These are phyloP conservation scores for Penicillium sp. DNA, from an alignment of 2,329 filamentous ascomycete species.

Conservation along the genomic window DNA sequence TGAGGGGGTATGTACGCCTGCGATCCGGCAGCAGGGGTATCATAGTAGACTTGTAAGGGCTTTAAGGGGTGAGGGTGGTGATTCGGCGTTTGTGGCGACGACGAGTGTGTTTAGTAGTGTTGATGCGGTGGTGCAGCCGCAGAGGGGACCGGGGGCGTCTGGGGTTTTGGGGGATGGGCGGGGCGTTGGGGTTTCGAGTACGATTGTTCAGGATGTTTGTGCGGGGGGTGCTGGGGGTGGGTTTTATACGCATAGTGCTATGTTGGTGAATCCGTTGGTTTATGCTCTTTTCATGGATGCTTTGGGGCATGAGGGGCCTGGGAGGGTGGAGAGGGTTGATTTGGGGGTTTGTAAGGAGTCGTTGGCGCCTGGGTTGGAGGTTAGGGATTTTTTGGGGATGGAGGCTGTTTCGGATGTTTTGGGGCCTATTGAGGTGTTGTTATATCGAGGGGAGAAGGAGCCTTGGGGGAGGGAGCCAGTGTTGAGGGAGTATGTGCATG, in stretches of 20 bases:
- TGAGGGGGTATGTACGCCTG: neutral
- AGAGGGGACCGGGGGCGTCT: conserved; percentile 1
- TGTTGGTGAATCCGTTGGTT: conserved; percentile 1
- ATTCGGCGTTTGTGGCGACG: conserved; percentile 6
- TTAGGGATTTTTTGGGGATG: conserved; percentile 1
- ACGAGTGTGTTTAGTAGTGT: conserved; percentile 1
- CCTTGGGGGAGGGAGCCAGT: neutral
- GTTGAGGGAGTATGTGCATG: neutral
- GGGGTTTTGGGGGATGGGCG: conserved; percentile 1
- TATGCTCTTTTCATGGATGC: conserved; percentile 10
- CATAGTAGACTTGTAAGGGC: neutral
- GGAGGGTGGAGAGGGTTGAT: conserved; percentile 4
- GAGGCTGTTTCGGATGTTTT: conserved; percentile 4
- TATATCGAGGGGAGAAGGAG: neutral
- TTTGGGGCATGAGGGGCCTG: conserved; percentile 5
- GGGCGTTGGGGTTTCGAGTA: conserved; percentile 1
- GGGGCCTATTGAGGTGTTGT: conserved; percentile 1
- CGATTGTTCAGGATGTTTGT: conserved; percentile 5
- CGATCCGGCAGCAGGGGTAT: conserved; percentile 7
- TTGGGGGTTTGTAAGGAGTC: conserved; percentile 1
- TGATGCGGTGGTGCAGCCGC: conserved; percentile 1
- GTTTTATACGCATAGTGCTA: conserved; percentile 3
- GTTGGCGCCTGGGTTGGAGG: conserved; percentile 1
- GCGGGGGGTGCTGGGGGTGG: neutral
- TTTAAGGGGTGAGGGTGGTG: neutral